Percentiles rank a stretch among this genome's conserved stretches.
Evolutionary conservation across 1,284 basidiomycete species (phyloP).

Genomic region (Ceratobasidium sp.): DNA sequence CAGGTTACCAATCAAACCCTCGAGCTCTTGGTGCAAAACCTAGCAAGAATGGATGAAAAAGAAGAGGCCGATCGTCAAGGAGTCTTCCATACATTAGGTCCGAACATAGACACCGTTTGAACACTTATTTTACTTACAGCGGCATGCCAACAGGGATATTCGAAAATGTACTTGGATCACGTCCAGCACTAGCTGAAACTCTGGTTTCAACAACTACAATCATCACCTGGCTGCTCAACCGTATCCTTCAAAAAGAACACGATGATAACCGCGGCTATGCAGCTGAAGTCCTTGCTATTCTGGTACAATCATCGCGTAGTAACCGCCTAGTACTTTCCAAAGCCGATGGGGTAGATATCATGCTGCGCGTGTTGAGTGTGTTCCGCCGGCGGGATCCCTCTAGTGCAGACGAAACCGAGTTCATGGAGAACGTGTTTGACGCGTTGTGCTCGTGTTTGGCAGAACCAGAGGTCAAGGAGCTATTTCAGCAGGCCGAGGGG

Average conservation of each 20-base stretch:
- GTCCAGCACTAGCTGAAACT: slow-evolving; percentile 77
- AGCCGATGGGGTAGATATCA: slow-evolving; percentile 81
- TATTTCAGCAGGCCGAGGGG: slow-evolving; percentile 91
- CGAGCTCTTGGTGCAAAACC: slow-evolving; percentile 91
- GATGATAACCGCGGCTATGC: slow-evolving; percentile 91
- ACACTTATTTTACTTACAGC: slow-evolving; percentile 15
- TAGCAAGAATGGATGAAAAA: slow-evolving; percentile 82
- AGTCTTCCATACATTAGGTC: slow-evolving; percentile 88
- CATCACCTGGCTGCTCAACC: slow-evolving; percentile 82
- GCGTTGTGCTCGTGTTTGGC: slow-evolving; percentile 84
- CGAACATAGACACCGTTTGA: slow-evolving; percentile 54
- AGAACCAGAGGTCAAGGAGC: slow-evolving; percentile 80
- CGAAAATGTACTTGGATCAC: slow-evolving; percentile 92
- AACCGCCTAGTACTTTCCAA: slow-evolving; percentile 77
- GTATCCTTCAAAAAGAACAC: slow-evolving; percentile 79
- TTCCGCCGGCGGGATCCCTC: slow-evolving; percentile 86
- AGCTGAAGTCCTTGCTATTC: slow-evolving; percentile 89
- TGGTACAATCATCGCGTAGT: slow-evolving; percentile 79
- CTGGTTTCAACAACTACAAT: slow-evolving; percentile 82
- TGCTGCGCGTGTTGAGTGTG: slow-evolving; percentile 86
- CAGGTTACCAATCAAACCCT: slow-evolving; percentile 86
- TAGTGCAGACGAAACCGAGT: slow-evolving; percentile 92
- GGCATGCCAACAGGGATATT: slow-evolving; percentile 74
- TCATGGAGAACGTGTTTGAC: slow-evolving; percentile 97
- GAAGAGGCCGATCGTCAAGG: slow-evolving; percentile 92